These are phyloP conservation scores for Boletus edulis DNA, from an alignment of 768 basidiomycete species.

Conservation along the genomic window DNA sequence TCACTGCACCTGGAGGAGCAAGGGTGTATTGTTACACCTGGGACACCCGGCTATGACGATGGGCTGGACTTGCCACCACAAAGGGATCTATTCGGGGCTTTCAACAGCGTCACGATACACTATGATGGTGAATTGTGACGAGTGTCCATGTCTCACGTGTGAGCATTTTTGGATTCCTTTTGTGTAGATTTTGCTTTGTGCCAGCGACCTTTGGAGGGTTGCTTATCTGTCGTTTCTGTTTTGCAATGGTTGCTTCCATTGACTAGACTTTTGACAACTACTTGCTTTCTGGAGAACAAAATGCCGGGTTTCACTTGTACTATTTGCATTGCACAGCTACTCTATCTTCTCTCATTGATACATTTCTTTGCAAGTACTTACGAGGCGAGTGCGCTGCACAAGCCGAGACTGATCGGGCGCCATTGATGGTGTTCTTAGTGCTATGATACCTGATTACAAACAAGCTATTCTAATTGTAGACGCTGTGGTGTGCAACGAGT, in stretches of 20 bases:
- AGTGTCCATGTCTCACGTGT: neutral
- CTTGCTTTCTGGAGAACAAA: conserved; percentile 22
- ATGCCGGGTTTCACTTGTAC: conserved; percentile 29
- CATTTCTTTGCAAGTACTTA: conserved; percentile 26
- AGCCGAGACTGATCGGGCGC: conserved; percentile 20
- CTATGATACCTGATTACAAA: conserved; percentile 31
- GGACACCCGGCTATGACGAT: conserved; percentile 43
- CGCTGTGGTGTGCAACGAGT: conserved; percentile 3
- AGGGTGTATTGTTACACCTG: conserved; percentile 34
- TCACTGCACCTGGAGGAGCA: conserved; percentile 87
- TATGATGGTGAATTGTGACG: conserved; percentile 67
- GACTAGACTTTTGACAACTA: conserved; percentile 18
- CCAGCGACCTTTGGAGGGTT: conserved; percentile 1
- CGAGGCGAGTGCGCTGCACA: conserved; percentile 15
- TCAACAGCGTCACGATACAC: conserved; percentile 86
- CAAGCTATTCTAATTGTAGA: conserved; percentile 29
- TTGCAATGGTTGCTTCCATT: conserved; percentile 5
- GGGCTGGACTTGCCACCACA: conserved; percentile 44
- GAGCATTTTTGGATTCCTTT: conserved; percentile 1
- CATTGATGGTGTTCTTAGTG: conserved; percentile 25
- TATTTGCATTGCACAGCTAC: conserved; percentile 32
- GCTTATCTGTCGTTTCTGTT: conserved; percentile 17
- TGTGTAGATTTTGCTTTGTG: conserved; percentile 6
- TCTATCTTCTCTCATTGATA: conserved; percentile 13
- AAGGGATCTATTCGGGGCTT: conserved; percentile 78